These are phyloP conservation scores for Debaryomyces singareniensis DNA, from an alignment of 1,139 yeast species.

Conservation along the genomic window DNA sequence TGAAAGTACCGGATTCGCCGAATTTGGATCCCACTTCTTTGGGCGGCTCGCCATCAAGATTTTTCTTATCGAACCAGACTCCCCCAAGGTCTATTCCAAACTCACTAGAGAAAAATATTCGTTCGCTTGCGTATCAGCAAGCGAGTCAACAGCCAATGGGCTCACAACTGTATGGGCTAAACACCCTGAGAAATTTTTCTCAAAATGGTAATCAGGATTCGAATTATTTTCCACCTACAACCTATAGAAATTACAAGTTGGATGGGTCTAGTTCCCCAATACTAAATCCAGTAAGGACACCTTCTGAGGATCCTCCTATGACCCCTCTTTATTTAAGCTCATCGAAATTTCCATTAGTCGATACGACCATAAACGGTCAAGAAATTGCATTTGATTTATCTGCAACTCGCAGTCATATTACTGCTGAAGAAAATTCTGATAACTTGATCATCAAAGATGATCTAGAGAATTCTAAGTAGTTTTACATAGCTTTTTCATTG, in stretches of 20 bases:
- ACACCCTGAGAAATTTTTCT: constrained; percentile 2
- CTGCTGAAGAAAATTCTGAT: not conserved
- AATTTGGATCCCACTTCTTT: constrained; percentile 45
- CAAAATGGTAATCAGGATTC: constrained; percentile 2
- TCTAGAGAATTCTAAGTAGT: not conserved
- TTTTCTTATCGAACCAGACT: constrained; percentile 46
- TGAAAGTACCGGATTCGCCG: constrained; percentile 44
- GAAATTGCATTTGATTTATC: too few species aligned
- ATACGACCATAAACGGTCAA: too few species aligned
- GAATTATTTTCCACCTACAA: not conserved
- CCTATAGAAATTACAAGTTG: constrained; percentile 4
- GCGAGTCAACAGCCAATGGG: not conserved
- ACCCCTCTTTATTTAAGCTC: constrained; percentile 34
- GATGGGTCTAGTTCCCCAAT: constrained; percentile 30
- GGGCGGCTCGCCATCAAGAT: constrained; percentile 51
- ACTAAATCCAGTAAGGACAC: constrained; percentile 39
- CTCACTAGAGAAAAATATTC: not conserved
- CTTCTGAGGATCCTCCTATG: constrained; percentile 41
- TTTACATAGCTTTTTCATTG: not conserved
- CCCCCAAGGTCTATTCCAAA: constrained; percentile 36
- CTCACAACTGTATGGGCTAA: constrained; percentile 2
- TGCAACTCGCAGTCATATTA: not conserved
- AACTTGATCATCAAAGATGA: not conserved
- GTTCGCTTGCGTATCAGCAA: not conserved
- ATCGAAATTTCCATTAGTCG: constrained; percentile 4